A percentile compares a stretch with the other conserved stretches of the same genome.
Evolutionary conservation across 306 rosid genomes (phyloP).

Genomic region (Adenanthera pavonina): DNA sequence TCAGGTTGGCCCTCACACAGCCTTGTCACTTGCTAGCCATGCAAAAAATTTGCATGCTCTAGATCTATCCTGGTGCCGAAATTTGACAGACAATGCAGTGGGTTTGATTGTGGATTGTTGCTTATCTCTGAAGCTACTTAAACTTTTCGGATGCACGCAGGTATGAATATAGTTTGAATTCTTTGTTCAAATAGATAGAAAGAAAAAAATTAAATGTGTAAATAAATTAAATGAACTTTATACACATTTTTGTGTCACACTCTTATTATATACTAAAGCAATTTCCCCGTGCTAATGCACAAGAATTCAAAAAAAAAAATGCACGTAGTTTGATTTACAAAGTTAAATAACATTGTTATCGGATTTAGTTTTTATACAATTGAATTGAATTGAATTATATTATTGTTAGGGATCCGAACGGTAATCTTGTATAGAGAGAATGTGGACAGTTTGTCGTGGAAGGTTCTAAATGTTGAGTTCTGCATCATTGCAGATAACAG

Average conservation of each 20-base stretch:
- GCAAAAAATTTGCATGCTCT: constrained; percentile 63
- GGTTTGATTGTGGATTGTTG: constrained; percentile 89
- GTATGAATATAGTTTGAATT: constrained; percentile 43
- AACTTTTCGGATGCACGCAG: constrained; percentile 90
- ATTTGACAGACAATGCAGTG: constrained; percentile 72
- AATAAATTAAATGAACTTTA: not conserved
- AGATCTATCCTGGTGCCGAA: constrained; percentile 92
- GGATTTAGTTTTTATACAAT: too few relatives aligned
- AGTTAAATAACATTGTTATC: too few relatives aligned
- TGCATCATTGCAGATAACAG: constrained; percentile 64
- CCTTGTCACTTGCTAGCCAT: constrained; percentile 67
- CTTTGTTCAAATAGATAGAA: not conserved
- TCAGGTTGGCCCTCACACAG: constrained; percentile 80
- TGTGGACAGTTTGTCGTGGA: not conserved
- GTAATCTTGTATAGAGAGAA: not conserved
- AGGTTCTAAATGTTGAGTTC: not conserved
- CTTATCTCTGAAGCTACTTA: constrained; percentile 64
- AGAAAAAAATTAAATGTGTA: not conserved
- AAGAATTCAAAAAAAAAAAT: too few relatives aligned
- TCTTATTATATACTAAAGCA: not conserved
- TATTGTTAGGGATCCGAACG: not conserved
- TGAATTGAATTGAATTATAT: not conserved
- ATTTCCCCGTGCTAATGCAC: too few relatives aligned
- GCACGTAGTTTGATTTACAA: too few relatives aligned
- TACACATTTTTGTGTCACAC: not conserved